Percentiles rank a stretch among this genome's conserved stretches.
These are phyloP conservation scores for Microthlaspi erraticum DNA, from an alignment of 345 rosid genomes.

Conservation along the genomic window DNA sequence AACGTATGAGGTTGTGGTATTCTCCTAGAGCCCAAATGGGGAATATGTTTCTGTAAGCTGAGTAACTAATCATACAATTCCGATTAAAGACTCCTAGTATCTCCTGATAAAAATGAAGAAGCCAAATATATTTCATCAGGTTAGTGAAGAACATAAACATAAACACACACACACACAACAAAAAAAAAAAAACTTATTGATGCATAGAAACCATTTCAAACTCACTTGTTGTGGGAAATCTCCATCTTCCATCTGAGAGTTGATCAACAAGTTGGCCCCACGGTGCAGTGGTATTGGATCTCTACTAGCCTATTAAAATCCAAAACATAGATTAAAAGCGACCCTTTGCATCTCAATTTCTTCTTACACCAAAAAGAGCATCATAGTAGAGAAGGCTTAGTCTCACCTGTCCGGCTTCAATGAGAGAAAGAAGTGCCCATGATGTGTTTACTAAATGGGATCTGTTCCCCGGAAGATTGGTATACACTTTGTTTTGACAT, in stretches of 20 bases:
- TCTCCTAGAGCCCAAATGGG: constrained; percentile 76
- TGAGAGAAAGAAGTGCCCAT: constrained; percentile 77
- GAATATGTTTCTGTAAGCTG: constrained; percentile 63
- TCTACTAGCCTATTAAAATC: constrained; percentile 49
- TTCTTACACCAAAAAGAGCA: neutral
- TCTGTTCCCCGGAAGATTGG: constrained; percentile 53
- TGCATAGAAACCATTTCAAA: neutral
- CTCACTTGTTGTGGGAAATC: constrained; percentile 75
- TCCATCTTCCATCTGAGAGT: constrained; percentile 67
- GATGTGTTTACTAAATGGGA: constrained; percentile 66
- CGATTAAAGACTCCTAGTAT: constrained; percentile 68
- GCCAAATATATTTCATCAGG: neutral
- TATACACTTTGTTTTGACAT: constrained; percentile 57
- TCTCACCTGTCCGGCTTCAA: constrained; percentile 69
- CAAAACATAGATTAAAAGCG: neutral
- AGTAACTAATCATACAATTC: constrained; percentile 70
- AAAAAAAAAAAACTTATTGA: neutral
- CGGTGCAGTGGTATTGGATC: constrained; percentile 61
- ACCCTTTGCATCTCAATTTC: neutral
- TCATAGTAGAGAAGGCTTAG: neutral
- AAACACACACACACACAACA: too few species aligned
- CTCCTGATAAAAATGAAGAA: constrained; percentile 45
- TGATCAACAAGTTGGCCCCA: constrained; percentile 56
- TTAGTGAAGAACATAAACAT: neutral
- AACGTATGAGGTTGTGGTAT: constrained; percentile 37